phyloP scores from a whole-genome alignment of 1,284 basidiomycete species.

The Rhodofomes roseus region DNA sequence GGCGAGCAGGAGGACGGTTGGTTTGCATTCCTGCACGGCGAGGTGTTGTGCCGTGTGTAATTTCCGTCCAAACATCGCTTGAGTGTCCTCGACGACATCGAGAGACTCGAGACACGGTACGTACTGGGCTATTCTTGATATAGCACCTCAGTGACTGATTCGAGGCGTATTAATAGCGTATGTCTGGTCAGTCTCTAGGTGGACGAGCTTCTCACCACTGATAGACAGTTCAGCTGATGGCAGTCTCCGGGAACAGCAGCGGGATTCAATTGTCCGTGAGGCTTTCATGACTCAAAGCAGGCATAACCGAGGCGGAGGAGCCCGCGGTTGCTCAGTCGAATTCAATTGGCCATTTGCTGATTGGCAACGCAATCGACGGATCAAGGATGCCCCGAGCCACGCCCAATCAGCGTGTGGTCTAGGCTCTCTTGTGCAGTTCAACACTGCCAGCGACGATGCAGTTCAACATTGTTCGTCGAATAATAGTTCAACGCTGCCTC shows the following conservation, averaged over 20 bases:
- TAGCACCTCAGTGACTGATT: background rate
- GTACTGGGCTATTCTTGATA: background rate
- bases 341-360: background rate
- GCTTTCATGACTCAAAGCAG: background rate
- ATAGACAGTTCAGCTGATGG: background rate
- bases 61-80: background rate
- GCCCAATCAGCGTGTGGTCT: background rate
- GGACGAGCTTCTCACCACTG: background rate
- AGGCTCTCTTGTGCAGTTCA: background rate
- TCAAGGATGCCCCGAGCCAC: background rate
- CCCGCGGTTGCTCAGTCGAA: background rate
- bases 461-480: background rate
- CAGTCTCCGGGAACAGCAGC: background rate
- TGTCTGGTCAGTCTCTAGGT: background rate
- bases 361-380: background rate
- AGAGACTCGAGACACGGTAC: background rate
- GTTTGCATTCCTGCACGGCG: conserved; percentile 32
- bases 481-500: conserved; percentile 6
- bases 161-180: background rate
- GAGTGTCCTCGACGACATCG: background rate
- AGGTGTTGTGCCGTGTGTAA: conserved; percentile 21
- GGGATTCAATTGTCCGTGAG: background rate
- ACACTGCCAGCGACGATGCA: conserved; percentile 2
- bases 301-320: background rate
- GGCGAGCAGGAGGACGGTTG: conserved; percentile 30